A percentile compares a stretch with the other conserved stretches of the same genome.
Conservation (phyloP, 2,329 filamentous ascomycete genomes). For the Epichloe scottii region DNA sequence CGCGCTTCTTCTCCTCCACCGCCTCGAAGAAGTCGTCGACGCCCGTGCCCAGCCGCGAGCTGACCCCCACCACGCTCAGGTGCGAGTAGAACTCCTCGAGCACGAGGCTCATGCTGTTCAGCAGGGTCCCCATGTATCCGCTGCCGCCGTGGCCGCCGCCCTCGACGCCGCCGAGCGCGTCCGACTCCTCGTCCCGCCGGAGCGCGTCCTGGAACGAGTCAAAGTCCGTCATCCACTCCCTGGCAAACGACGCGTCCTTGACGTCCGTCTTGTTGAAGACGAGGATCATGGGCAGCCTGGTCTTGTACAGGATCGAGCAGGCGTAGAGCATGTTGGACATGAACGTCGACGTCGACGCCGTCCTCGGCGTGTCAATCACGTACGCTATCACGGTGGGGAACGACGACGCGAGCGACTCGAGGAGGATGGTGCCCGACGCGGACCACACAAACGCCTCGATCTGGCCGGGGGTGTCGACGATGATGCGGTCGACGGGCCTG, state of each 20-base stretch:
- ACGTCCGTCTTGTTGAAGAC: slow-evolving; percentile 99
- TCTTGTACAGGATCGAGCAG: slow-evolving; percentile 97
- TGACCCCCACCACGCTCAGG: slow-evolving; percentile 84
- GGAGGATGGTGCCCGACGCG: slow-evolving; percentile 82
- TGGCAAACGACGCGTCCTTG: slow-evolving; percentile 79
- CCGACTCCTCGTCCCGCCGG: slow-evolving; percentile 63
- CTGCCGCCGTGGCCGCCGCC: slow-evolving; percentile 59
- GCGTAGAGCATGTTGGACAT: slow-evolving; percentile 99
- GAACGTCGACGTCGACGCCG: slow-evolving; percentile 86
- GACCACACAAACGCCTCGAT: slow-evolving; percentile 99
- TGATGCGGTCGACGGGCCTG: slow-evolving; percentile 64
- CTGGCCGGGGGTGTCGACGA: slow-evolving; percentile 92
- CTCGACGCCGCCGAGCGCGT: slow-evolving; percentile 62
- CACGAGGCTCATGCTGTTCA: slow-evolving; percentile 97
- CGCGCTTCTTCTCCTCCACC: slow-evolving; percentile 72
- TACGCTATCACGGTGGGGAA: slow-evolving; percentile 97
- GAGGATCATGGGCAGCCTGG: slow-evolving; percentile 93
- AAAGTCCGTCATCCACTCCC: slow-evolving; percentile 99
- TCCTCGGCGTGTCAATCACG: slow-evolving; percentile 91
- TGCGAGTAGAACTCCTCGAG: slow-evolving; percentile 96
- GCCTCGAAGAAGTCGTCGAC: slow-evolving; percentile 90
- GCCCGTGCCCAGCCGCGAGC: slow-evolving; percentile 81
- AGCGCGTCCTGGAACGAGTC: slow-evolving; percentile 87
- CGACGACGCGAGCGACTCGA: slow-evolving; percentile 82
- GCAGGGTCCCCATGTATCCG: slow-evolving; percentile 89